Base-by-base conservation (phyloP, 2,329 filamentous ascomycete species). In the Pestalotiopsis sp. region DNA sequence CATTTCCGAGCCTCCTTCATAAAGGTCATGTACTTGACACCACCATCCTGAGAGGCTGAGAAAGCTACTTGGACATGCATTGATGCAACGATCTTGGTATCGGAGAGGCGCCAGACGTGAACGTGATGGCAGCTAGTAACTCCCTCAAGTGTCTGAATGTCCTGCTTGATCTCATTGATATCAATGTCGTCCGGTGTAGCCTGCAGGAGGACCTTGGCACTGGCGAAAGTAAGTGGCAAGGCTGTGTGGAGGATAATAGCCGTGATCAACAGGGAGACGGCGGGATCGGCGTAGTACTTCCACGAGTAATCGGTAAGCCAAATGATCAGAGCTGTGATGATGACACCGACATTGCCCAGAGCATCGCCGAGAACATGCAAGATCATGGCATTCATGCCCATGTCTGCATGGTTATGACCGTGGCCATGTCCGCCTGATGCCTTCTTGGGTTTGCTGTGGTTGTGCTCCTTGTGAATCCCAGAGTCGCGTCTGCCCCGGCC, bases 71-170 rank as follows among this genome's bases (percentile, higher is more conserved):
- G 94, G 59, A 99, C 91, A 78, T 99, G 96, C 81, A 99, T 89
- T 12, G 93, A 96, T 13, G 96, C 95, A 49, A 99, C 92, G 41
- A 97, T 86, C 83, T 98, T 97, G 66, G 94, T 96, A 78, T 98
- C 95, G 17, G 93, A 97, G 41, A 99, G 88, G 80, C 98, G 95
- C 96, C 96, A 99, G 71, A 99, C 94, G 79, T 99, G 96, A 25
- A 99, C 87, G 79, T 99, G 95, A 81, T 99, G 96, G 77, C 94
- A 97, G 78, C 92, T 94, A 70, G 96, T 85, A 62, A 99, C 92
- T 57, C 95, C 95, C 0, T 92, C 92, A 5, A 99, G 89, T 17
- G 88, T 83, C 77, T 95, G 89, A 67, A 99, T 97, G 78, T 99
- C 96, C 73, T 95, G 91, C 73, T 94, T 93, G 80, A 99, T 95